Conservation (phyloP, 2,329 filamentous ascomycete genomes). For the Sclerotinia minor region DNA sequence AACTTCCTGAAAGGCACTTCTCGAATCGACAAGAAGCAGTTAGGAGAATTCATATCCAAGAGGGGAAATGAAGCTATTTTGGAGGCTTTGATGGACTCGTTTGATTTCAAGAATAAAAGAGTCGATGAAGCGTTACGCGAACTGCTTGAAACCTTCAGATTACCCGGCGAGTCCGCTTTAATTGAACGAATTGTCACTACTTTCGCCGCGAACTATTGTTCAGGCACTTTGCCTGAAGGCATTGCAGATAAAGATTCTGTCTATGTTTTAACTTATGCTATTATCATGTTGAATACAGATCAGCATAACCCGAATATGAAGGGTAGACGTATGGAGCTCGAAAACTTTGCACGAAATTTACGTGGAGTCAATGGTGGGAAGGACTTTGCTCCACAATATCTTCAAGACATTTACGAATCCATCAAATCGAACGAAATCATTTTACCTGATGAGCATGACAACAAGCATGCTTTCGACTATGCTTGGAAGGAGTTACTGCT, state of each 20-base stretch:
- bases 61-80: conserved; percentile 83
- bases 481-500: conserved; percentile 93
- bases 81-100: conserved; percentile 79
- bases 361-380: conserved; percentile 83
- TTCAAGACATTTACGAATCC: conserved; percentile 84
- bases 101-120: conserved; percentile 82
- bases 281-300: conserved; percentile 97
- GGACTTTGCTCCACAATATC: conserved; percentile 80
- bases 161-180: conserved; percentile 88
- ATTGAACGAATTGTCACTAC: conserved; percentile 89
- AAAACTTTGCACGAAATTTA: conserved; percentile 85
- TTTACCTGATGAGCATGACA: conserved; percentile 93
- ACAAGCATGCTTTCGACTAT: conserved; percentile 93
- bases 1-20: conserved; percentile 84
- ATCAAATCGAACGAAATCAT: conserved; percentile 96
- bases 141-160: conserved; percentile 86
- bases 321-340: conserved; percentile 76
- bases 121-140: conserved; percentile 87
- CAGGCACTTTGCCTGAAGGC: conserved; percentile 66
- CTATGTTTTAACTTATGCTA: conserved; percentile 89
- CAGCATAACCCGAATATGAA: conserved; percentile 92
- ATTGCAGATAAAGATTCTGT: conserved; percentile 85
- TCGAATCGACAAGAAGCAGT: conserved; percentile 81
- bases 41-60: conserved; percentile 93
- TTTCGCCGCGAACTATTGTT: conserved; percentile 84